These are phyloP conservation scores for Claviceps arundinis DNA, from an alignment of 2,329 filamentous ascomycete genomes.

Conservation along the genomic window DNA sequence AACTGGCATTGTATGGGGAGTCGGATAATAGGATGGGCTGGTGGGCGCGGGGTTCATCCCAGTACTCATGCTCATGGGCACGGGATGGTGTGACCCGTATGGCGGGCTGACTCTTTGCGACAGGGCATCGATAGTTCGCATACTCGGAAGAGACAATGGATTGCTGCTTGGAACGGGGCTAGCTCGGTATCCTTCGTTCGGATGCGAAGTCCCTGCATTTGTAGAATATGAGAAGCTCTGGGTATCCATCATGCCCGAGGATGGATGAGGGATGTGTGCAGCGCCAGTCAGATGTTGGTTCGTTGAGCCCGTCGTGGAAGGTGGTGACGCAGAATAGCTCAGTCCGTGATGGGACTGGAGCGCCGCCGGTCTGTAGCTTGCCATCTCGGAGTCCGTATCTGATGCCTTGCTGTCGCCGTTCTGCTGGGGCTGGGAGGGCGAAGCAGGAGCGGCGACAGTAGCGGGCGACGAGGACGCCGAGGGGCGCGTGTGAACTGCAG, in stretches of 20 bases:
- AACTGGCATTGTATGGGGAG: conserved; percentile 23
- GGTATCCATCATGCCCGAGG: conserved; percentile 11
- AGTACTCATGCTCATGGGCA: conserved; percentile 23
- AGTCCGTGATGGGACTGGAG: conserved; percentile 12
- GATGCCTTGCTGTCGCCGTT: conserved; percentile 20
- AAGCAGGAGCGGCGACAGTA: conserved; percentile 6
- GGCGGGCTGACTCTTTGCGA: conserved; percentile 12
- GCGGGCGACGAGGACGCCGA: conserved; percentile 8
- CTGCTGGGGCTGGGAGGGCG: conserved; percentile 12
- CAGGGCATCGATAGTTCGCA: conserved; percentile 26
- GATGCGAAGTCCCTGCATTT: conserved; percentile 12
- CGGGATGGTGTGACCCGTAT: conserved; percentile 19
- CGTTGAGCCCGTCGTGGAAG: conserved; percentile 5
- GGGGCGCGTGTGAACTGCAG: conserved; percentile 1
- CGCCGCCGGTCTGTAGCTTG: conserved; percentile 15
- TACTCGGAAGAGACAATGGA: conserved; percentile 25
- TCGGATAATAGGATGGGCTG: conserved; percentile 30
- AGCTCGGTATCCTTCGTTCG: conserved; percentile 17
- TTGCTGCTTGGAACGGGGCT: conserved; percentile 15
- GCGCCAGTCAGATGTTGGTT: conserved; percentile 5
- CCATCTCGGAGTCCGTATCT: conserved; percentile 20
- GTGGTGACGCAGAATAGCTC: conserved; percentile 12
- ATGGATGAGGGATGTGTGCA: conserved; percentile 8
- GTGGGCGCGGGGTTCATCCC: conserved; percentile 15
- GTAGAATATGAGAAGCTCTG: conserved; percentile 20